Conservation (phyloP, 495 filamentous ascomycete genomes). For the Melanomma pulvis-pyrius region DNA sequence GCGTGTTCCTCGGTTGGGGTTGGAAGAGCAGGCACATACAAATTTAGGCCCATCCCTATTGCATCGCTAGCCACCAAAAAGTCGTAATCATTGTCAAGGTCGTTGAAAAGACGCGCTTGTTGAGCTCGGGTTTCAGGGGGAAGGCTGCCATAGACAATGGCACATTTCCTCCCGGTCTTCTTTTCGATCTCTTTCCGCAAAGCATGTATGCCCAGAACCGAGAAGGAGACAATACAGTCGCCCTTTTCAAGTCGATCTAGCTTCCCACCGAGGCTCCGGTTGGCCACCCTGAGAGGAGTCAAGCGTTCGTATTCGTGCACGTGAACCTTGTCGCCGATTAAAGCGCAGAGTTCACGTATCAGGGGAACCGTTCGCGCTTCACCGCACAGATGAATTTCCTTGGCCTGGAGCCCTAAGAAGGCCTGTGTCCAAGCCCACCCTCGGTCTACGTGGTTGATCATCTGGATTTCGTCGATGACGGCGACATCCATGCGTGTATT, state of each 20-base stretch:
- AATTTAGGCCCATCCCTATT: conserved; percentile 95
- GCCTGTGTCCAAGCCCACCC: conserved; percentile 99
- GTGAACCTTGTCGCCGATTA: conserved; percentile 78
- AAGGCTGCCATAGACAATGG: conserved; percentile 88
- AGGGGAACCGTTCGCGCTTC: conserved; percentile 81
- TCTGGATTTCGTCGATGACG: conserved; percentile 98
- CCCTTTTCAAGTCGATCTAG: conserved; percentile 75
- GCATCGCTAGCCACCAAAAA: conserved; percentile 93
- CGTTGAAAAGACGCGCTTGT: conserved; percentile 91
- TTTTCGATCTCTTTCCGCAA: conserved; percentile 78
- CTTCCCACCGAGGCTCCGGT: conserved; percentile 61
- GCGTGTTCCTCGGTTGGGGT: neutral
- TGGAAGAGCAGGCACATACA: conserved; percentile 53
- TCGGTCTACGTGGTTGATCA: conserved; percentile 78
- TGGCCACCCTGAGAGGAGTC: conserved; percentile 70
- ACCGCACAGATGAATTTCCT: conserved; percentile 92
- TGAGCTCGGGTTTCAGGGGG: conserved; percentile 91
- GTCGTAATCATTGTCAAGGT: conserved; percentile 92
- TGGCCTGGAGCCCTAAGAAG: conserved; percentile 79
- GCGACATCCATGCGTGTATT: conserved; percentile 76
- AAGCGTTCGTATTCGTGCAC: conserved; percentile 82
- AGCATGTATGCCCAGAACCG: conserved; percentile 76
- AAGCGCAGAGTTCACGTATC: conserved; percentile 75
- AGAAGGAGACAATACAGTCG: conserved; percentile 87
- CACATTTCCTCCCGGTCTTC: conserved; percentile 73